phyloP scores from a whole-genome alignment of 2,329 filamentous ascomycete genomes.

The Aspergillus sojae region DNA sequence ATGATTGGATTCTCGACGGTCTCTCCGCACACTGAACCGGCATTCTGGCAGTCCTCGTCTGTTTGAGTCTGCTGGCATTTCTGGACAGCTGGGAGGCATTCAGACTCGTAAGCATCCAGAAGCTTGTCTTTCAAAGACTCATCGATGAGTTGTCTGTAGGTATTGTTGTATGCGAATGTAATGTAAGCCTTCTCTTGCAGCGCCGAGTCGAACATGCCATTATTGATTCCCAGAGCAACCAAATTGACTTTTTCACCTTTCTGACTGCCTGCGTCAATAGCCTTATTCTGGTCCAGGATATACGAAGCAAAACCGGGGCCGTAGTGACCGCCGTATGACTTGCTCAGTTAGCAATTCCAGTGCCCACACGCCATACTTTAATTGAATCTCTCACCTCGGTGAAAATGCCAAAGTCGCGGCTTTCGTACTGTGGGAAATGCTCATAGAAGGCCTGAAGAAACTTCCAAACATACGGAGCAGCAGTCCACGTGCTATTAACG shows the following conservation, averaged over 20 bases:
- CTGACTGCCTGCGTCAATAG: slow-evolving; percentile 39
- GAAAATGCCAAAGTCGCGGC: slow-evolving; percentile 38
- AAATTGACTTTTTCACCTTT: slow-evolving; percentile 51
- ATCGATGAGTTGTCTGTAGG: slow-evolving; percentile 47
- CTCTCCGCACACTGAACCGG: slow-evolving; percentile 39
- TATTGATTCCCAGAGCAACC: slow-evolving; percentile 60
- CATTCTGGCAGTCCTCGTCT: slow-evolving; percentile 35
- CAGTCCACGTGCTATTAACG: slow-evolving; percentile 47
- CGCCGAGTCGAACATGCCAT: slow-evolving; percentile 57
- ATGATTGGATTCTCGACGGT: slow-evolving; percentile 41
- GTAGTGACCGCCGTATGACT: slow-evolving; percentile 42
- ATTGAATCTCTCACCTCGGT: slow-evolving; percentile 27
- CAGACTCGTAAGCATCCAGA: slow-evolving; percentile 35
- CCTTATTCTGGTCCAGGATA: slow-evolving; percentile 41
- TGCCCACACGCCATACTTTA: neutral
- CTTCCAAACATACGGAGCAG: slow-evolving; percentile 57
- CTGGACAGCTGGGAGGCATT: slow-evolving; percentile 44
- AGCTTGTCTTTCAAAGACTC: slow-evolving; percentile 33
- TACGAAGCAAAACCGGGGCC: slow-evolving; percentile 40
- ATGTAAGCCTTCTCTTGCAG: slow-evolving; percentile 49
- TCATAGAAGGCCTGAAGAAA: slow-evolving; percentile 54
- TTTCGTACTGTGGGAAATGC: slow-evolving; percentile 43
- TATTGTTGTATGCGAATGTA: slow-evolving; percentile 51
- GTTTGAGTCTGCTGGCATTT: slow-evolving; percentile 38
- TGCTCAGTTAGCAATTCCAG: neutral